These are phyloP conservation scores for Daldinia bambusicola DNA, from an alignment of 495 filamentous ascomycete species.

Conservation along the genomic window DNA sequence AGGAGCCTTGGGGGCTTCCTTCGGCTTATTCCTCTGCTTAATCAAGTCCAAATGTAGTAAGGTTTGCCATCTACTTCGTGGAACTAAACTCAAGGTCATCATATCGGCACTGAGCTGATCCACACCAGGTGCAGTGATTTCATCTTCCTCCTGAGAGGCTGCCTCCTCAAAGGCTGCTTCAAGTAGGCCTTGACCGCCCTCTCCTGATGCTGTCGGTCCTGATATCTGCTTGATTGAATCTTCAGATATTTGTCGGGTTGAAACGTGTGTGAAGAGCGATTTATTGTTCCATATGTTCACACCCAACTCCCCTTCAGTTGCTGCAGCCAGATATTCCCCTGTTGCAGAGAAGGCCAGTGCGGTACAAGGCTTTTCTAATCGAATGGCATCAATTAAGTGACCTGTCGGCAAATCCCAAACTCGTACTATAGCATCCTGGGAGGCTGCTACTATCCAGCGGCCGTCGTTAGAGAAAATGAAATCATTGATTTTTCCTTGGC, in stretches of 20 bases:
- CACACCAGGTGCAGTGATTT: constrained; percentile 59
- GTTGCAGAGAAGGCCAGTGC: constrained; percentile 87
- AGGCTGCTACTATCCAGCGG: constrained; percentile 90
- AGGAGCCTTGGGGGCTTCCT: constrained; percentile 86
- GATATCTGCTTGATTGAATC: constrained; percentile 70
- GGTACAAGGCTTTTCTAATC: constrained; percentile 77
- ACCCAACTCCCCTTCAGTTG: constrained; percentile 84
- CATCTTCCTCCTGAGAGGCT: constrained; percentile 56
- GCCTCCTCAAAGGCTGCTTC: constrained; percentile 75
- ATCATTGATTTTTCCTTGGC: constrained; percentile 81
- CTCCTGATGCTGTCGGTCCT: constrained; percentile 81
- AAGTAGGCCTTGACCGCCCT: constrained; percentile 72
- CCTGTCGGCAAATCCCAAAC: constrained; percentile 97
- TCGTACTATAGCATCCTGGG: constrained; percentile 81
- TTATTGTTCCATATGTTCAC: constrained; percentile 95
- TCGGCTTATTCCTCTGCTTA: constrained; percentile 92
- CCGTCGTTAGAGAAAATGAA: constrained; percentile 93
- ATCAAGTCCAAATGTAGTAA: constrained; percentile 90
- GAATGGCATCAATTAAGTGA: constrained; percentile 91
- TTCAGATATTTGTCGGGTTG: constrained; percentile 82
- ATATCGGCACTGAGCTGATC: constrained; percentile 84
- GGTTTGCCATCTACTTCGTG: constrained; percentile 91
- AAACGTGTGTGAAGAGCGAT: constrained; percentile 86
- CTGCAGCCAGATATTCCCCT: constrained; percentile 91
- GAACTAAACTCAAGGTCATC: constrained; percentile 87